Base-by-base conservation (phyloP, 495 filamentous ascomycete species). In the Tetracladium marchalianum region DNA sequence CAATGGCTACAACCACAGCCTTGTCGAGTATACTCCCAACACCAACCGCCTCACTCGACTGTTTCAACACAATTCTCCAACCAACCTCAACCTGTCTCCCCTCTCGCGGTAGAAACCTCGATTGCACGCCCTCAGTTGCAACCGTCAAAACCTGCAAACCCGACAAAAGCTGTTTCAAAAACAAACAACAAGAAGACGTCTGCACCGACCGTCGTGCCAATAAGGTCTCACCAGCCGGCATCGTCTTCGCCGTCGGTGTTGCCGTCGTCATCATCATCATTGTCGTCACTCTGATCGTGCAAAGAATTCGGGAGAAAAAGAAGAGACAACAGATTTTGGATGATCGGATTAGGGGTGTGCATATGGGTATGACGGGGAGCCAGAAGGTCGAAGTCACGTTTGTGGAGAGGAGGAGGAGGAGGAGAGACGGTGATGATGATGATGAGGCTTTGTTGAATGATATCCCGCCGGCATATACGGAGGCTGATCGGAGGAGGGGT, bases 391-490 rank as follows among this genome's bases (percentile, higher is more conserved):
- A 27, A 7, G 22, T 27, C 7, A 27, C 22, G 22, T 27, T 27
- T 27, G 22, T 27, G 22, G 22, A 27, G 22, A 27, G 22, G 22
- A 27, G 22, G 22, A 27, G 22, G 22, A 27, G 22, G 22, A n/a
- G n/a, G n/a, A n/a, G n/a, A n/a, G n/a, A n/a, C n/a, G n/a, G 67
- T 12, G 72, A 62, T 0, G 75, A 74, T 5, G 64, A 66, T 0
- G 65, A 82, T 0, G 70, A 81, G 33, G 39, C 66, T 9, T 78
- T 73, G 51, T 61, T 78, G 31, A 69, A 66, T 6, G 75, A 77
- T 40, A 80, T 83, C 32, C 65, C 77, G 3, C 85, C 81, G 7
- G 78, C 80, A 1, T 57, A 76, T 13, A 81, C 84, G 49, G 81
- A 81, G 19, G 66, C 65, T 0, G 82, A 85, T 54, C 85, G 71